Evolutionary conservation across 1,139 yeast species (phyloP), one percentile per base, ranked within the genome.

Genomic region (Hyphopichia burtonii): DNA sequence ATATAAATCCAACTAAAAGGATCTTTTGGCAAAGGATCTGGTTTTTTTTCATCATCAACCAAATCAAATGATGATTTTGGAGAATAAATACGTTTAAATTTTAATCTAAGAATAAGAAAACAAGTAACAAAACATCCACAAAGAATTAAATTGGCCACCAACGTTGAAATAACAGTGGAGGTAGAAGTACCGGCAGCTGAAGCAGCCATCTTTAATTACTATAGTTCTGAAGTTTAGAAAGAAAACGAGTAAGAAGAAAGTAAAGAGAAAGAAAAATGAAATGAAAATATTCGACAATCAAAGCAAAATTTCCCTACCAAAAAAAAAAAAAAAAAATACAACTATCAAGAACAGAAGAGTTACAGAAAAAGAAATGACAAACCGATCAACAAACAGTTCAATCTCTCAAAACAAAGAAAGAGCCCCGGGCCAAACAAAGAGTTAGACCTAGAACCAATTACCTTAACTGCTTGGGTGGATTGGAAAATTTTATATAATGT

Each of bases 1-100:
- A 78, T 76, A 33, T 65, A 52, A 6, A 84, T 50, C 93, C 93
- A 85, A 32, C 77, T 68, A 64, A 83, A 72, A 0, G 86, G 74
- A 40, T 86, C 89, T 27, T 56, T 59, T 4, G 89, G 86, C 30
- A 83, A 66, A 4, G 82, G 80, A 20, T 78, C 84, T 0, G 88
- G 86, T 47, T 71, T 74, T 51, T 81, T 74, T 33, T 80, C 84
- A 15, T 75, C 80, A 10, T 82, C 79, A 30, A 83, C 80, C 36
- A 84, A 61, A 40, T 78, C 77, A 45, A 67, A 80, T 0, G 79
- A 66, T 0, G 84, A 67, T 58, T 85, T 81, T 31, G 93, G 91
- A 44, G 83, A 77, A 55, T 85, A 85, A 39, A 83, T 85, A 48
- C 90, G 68, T 49, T 70, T 72, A 55, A 78, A 76, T 49, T 70